phyloP scores from a whole-genome alignment of 2,329 filamentous ascomycete species.

The Curvularia sp. region DNA sequence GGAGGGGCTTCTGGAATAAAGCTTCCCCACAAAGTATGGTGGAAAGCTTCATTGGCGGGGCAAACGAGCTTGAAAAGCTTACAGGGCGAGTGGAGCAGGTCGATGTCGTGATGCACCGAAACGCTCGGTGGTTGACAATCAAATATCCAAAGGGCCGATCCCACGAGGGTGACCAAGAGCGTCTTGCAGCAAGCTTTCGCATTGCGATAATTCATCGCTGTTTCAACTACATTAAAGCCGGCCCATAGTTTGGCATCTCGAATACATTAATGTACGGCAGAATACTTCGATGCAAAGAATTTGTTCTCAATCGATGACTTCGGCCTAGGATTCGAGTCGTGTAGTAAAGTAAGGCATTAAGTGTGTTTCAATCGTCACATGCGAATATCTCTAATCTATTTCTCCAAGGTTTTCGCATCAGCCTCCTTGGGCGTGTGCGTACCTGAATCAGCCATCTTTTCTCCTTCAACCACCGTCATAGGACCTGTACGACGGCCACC shows the following conservation, averaged over 20 bases:
- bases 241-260: neutral
- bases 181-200: constrained; percentile 5
- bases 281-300: neutral
- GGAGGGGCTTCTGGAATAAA: neutral
- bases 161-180: neutral
- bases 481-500: constrained; percentile 17
- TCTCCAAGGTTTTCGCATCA: constrained; percentile 22
- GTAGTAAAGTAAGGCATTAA: neutral
- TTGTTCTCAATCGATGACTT: neutral
- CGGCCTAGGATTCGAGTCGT: neutral
- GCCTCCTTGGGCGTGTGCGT: constrained; percentile 34
- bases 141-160: neutral
- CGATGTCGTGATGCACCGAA: neutral
- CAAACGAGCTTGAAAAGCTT: neutral
- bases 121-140: neutral
- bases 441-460: constrained; percentile 25
- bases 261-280: neutral
- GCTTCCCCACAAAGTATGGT: neutral
- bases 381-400: neutral
- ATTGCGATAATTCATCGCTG: neutral
- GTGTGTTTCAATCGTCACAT: neutral
- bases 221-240: no score
- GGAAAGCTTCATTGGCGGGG: neutral
- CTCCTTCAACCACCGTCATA: constrained; percentile 27
- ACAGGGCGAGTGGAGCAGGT: neutral